These are phyloP conservation scores for Phytophthora capsici DNA, from an alignment of 352 stramenopile species.

Conservation along the genomic window DNA sequence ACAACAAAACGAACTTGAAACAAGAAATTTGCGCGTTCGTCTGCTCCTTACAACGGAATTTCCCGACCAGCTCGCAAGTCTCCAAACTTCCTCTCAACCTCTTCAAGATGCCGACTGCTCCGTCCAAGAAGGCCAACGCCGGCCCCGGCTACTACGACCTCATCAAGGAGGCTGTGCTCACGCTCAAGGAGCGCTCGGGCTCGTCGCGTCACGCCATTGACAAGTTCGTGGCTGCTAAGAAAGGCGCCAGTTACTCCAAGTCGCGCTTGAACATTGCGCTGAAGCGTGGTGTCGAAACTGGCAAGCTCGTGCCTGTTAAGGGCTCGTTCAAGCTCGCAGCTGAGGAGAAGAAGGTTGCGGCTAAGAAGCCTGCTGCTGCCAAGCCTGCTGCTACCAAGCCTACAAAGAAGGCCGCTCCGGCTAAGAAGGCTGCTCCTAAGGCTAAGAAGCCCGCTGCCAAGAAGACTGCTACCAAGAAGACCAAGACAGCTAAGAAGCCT, in stretches of 20 bases:
- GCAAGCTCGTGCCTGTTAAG: conserved; percentile 93
- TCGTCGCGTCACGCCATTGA: conserved; percentile 94
- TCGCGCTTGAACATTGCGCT: conserved; percentile 90
- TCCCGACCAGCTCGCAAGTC: conserved; percentile 35
- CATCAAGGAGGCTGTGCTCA: conserved; percentile 93
- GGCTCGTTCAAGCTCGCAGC: conserved; percentile 94
- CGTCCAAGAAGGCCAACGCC: conserved; percentile 68
- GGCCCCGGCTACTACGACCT: conserved; percentile 90
- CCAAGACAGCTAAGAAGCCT: conserved; percentile 39
- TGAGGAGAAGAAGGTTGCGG: conserved; percentile 88
- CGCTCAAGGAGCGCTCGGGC: conserved; percentile 92
- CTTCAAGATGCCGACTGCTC: conserved; percentile 50
- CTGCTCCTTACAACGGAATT: conserved; percentile 48
- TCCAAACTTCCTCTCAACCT: not conserved
- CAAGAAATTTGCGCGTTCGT: not conserved
- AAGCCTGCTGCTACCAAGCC: too few species aligned
- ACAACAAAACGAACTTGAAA: conserved; percentile 6
- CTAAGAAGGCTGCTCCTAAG: conserved; percentile 43
- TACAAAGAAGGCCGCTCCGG: conserved; percentile 39
- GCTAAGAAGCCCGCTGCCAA: conserved; percentile 34
- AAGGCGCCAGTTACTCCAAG: conserved; percentile 79
- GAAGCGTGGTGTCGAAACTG: conserved; percentile 89
- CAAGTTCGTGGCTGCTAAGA: conserved; percentile 92
- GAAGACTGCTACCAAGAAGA: conserved; percentile 18
- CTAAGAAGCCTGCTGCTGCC: conserved; percentile 45